These are phyloP conservation scores for Solidago caesia DNA, from an alignment of 129 eudicot genomes.

Conservation along the genomic window DNA sequence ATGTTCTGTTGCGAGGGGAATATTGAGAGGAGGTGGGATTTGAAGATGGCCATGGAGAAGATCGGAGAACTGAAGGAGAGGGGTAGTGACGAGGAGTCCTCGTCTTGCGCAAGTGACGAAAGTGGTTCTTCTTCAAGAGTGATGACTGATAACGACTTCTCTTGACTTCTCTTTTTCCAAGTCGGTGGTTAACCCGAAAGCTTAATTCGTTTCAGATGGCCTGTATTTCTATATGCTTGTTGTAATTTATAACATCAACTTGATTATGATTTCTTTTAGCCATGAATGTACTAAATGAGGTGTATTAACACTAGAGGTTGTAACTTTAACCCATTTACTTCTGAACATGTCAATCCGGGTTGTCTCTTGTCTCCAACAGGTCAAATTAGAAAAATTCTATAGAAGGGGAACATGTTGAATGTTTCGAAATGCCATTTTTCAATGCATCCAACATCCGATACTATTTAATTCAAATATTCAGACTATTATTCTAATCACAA, in stretches of 20 bases:
- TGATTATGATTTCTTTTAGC: conserved; percentile 21
- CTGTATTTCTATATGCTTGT: background rate
- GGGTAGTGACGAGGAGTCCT: conserved; percentile 29
- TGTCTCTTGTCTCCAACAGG: too few species aligned
- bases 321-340: background rate
- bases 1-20: conserved; percentile 43
- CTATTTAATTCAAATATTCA: background rate
- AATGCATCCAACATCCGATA: background rate
- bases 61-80: conserved; percentile 38
- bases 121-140: conserved; percentile 37
- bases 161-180: conserved; percentile 34
- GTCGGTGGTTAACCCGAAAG: conserved; percentile 7
- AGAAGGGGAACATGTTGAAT: background rate
- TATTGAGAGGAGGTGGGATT: conserved; percentile 34
- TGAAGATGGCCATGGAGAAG: conserved; percentile 29
- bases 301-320: background rate
- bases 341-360: background rate
- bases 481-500: background rate
- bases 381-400: too few species aligned
- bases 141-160: conserved; percentile 29
- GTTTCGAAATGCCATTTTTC: background rate
- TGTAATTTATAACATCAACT: conserved; percentile 20
- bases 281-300: background rate
- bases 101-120: conserved; percentile 28
- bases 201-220: background rate